Conservation (phyloP, 2,329 filamentous ascomycete genomes). For the Septoria linicola region DNA sequence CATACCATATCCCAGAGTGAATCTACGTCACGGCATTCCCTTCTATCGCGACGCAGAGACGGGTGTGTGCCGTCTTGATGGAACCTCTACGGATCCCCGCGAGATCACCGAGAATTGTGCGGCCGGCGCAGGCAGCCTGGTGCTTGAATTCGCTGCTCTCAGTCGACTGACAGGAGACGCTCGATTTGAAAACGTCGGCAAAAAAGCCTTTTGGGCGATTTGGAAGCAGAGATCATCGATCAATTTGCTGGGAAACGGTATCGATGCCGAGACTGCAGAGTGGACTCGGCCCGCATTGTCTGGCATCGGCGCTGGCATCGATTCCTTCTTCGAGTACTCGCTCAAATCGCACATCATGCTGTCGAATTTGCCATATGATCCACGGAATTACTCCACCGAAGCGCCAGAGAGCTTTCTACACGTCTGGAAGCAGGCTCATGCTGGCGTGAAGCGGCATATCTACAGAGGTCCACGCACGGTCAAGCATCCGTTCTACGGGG, state of each 20-base stretch:
- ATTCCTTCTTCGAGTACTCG: slow-evolving; percentile 98
- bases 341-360: slow-evolving; percentile 90
- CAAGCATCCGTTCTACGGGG: slow-evolving; percentile 89
- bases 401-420: slow-evolving; percentile 75
- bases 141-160: slow-evolving; percentile 88
- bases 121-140: slow-evolving; percentile 91
- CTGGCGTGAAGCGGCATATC: slow-evolving; percentile 85
- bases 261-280: slow-evolving; percentile 84
- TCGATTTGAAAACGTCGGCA: slow-evolving; percentile 85
- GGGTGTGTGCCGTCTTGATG: slow-evolving; percentile 45
- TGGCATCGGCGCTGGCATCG: slow-evolving; percentile 94
- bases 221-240: slow-evolving; percentile 84
- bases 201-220: slow-evolving; percentile 95
- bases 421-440: slow-evolving; percentile 82
- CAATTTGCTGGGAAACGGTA: slow-evolving; percentile 83
- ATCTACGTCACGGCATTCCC: slow-evolving; percentile 83
- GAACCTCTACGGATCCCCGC: slow-evolving; percentile 46
- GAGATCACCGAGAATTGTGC: slow-evolving; percentile 97
- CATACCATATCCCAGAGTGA: slow-evolving; percentile 91
- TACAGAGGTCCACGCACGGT: slow-evolving; percentile 67
- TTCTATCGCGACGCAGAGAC: slow-evolving; percentile 68
- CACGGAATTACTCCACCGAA: slow-evolving; percentile 57
- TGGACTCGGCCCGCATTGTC: slow-evolving; percentile 81
- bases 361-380: slow-evolving; percentile 60
- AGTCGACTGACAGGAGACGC: slow-evolving; percentile 82